Conservation (phyloP, 1,139 yeast species). For the Tardiomyces depauwii region DNA sequence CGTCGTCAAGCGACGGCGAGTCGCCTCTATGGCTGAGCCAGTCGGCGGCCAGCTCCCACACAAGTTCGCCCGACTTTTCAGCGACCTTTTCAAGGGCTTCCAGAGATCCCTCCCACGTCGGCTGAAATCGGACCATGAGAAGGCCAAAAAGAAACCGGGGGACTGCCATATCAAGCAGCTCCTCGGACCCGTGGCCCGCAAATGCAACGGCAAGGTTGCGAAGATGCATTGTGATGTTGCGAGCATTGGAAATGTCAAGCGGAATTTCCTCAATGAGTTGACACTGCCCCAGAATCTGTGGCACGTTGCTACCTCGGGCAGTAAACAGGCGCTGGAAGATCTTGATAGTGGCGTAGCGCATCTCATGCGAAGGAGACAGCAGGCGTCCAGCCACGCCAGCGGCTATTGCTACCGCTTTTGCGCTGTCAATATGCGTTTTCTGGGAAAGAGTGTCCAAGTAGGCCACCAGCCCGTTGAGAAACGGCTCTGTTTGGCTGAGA, state of each 20-base stretch:
- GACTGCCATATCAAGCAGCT: conserved; percentile 32
- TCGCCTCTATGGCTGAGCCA: conserved; percentile 21
- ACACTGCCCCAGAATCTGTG: conserved; percentile 30
- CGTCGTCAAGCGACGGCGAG: neutral
- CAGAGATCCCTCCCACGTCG: conserved; percentile 69
- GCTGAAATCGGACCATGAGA: conserved; percentile 66
- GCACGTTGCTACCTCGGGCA: conserved; percentile 20
- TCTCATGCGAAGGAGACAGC: conserved; percentile 24
- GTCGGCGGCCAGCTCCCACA: conserved; percentile 46
- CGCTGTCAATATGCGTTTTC: neutral
- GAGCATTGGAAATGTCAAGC: conserved; percentile 51
- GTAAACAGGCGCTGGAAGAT: conserved; percentile 28
- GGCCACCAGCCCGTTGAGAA: neutral
- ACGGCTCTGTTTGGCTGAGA: neutral
- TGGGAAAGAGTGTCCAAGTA: neutral
- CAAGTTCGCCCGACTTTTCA: conserved; percentile 32
- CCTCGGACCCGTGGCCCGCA: conserved; percentile 29
- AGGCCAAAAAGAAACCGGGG: conserved; percentile 61
- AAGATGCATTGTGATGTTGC: conserved; percentile 64
- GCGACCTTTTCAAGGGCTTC: conserved; percentile 45
- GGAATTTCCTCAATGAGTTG: conserved; percentile 62
- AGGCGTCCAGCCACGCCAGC: neutral
- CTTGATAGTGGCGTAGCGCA: conserved; percentile 38
- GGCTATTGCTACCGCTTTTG: neutral
- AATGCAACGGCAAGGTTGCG: conserved; percentile 48